Evolutionary conservation across 345 rosid species (phyloP).

Genomic region (Heritiera littoralis): DNA sequence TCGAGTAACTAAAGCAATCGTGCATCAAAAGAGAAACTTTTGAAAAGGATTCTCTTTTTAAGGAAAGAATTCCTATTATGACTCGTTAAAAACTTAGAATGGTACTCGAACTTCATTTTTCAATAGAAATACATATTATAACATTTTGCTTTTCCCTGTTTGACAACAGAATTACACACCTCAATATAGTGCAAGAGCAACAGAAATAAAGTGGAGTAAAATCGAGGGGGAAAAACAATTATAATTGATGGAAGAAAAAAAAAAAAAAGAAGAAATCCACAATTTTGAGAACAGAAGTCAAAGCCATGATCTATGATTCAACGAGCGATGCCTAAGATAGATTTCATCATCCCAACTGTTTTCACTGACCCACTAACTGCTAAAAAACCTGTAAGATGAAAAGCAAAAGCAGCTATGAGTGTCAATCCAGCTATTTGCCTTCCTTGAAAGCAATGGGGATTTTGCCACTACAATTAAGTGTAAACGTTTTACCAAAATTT

Average conservation of each 20-base stretch:
- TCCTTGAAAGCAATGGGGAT: not conserved
- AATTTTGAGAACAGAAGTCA: slow-evolving; percentile 33
- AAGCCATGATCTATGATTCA: slow-evolving; percentile 29
- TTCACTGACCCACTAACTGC: slow-evolving; percentile 13
- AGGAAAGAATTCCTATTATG: not conserved
- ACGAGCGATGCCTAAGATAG: slow-evolving; percentile 6
- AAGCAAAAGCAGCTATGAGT: slow-evolving; percentile 6
- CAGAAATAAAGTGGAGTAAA: slow-evolving; percentile 30
- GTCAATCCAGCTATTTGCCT: slow-evolving; percentile 13
- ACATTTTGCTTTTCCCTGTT: slow-evolving; percentile 29
- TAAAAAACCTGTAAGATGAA: slow-evolving; percentile 30
- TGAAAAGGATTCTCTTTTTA: not conserved
- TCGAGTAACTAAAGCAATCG: not conserved
- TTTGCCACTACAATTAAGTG: not conserved
- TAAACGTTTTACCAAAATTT: not conserved
- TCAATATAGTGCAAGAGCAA: slow-evolving; percentile 32
- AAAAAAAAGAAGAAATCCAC: slow-evolving; percentile 28
- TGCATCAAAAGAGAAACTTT: not conserved
- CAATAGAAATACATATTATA: slow-evolving; percentile 28
- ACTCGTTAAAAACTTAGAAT: not conserved
- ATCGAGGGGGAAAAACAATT: slow-evolving; percentile 6
- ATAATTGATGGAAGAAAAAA: not conserved
- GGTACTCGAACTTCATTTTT: slow-evolving; percentile 29
- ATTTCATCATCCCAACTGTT: slow-evolving; percentile 16
- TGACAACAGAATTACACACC: slow-evolving; percentile 39